Evolutionary conservation across 75 land plant species (phyloP).

Genomic region (Azolla pinnata): DNA sequence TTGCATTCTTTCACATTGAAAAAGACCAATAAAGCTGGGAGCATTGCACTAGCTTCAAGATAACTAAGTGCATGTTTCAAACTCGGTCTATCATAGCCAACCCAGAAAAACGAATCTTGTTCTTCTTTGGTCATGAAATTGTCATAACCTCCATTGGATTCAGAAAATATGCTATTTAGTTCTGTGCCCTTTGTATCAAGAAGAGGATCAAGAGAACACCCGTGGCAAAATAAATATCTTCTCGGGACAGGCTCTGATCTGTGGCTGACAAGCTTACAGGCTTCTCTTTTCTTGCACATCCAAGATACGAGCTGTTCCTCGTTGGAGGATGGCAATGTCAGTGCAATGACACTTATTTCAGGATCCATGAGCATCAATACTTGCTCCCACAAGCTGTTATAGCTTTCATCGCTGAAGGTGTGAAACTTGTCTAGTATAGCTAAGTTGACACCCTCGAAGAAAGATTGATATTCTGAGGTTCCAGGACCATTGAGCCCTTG

Average conservation of each 20-base stretch:
- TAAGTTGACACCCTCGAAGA: constrained; percentile 7
- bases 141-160: neutral
- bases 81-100: neutral
- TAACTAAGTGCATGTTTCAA: neutral
- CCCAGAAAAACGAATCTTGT: neutral
- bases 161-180: neutral
- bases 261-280: constrained; percentile 11
- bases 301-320: constrained; percentile 8
- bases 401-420: constrained; percentile 3
- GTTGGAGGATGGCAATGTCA: constrained; percentile 7
- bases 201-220: neutral
- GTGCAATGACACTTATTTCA: constrained; percentile 5
- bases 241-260: neutral
- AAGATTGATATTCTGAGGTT: neutral
- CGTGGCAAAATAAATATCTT: neutral
- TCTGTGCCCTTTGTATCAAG: constrained; percentile 1
- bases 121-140: constrained; percentile 4
- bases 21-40: neutral
- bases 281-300: neutral
- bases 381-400: constrained; percentile 7
- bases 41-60: neutral
- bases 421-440: constrained; percentile 12
- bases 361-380: constrained; percentile 4
- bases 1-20: neutral
- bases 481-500: neutral